Conservation (phyloP, 129 eudicot species). For the Daucus carota region DNA sequence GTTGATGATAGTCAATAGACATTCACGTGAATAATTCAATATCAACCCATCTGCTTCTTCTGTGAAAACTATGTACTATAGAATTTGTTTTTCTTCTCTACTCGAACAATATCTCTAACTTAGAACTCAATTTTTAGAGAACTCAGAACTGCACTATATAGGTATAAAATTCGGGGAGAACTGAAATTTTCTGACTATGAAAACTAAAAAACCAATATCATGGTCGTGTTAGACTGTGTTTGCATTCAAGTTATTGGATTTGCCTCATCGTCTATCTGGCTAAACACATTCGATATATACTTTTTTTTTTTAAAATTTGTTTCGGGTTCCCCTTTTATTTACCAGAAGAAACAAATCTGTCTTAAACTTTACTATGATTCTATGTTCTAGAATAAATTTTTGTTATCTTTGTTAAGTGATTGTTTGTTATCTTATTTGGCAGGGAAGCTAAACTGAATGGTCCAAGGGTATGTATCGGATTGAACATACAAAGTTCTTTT, state of each 20-base stretch:
- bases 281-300: not conserved
- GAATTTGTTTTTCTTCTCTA: no score
- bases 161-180: no score
- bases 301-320: not conserved
- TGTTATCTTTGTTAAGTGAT: not conserved
- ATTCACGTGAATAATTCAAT: no score
- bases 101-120: no score
- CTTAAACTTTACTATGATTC: not conserved
- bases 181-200: no score
- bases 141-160: no score
- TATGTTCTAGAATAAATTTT: not conserved
- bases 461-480: slow-evolving; percentile 1
- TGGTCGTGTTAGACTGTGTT: no score
- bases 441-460: slow-evolving; percentile 2
- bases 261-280: not conserved
- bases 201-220: no score
- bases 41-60: no score
- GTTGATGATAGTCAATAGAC: no score
- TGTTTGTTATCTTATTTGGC: not conserved
- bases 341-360: not conserved
- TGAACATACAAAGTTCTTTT: slow-evolving; percentile 13
- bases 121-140: no score
- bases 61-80: no score
- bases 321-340: not conserved
- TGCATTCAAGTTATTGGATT: not conserved